These are phyloP conservation scores for Aspergillus quadricinctus DNA, from an alignment of 2,329 filamentous ascomycete genomes.

Conservation along the genomic window DNA sequence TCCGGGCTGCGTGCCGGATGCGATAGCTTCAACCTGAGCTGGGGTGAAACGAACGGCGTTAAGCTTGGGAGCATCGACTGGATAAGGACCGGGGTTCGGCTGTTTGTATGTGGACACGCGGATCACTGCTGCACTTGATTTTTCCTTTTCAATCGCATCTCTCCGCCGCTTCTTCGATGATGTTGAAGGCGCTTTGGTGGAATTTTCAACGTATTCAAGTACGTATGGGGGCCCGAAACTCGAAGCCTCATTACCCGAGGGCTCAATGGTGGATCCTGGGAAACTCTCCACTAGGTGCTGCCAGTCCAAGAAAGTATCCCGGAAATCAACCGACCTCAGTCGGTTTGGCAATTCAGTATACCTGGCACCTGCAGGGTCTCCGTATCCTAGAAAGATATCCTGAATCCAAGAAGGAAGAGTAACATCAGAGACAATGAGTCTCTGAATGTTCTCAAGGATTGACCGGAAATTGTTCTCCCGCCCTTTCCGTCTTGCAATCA, in stretches of 20 bases:
- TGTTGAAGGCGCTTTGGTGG: constrained; percentile 51
- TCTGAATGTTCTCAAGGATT: constrained; percentile 85
- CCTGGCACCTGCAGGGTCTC: constrained; percentile 80
- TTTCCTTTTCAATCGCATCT: constrained; percentile 64
- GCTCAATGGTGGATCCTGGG: constrained; percentile 81
- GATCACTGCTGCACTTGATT: constrained; percentile 62
- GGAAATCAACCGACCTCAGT: constrained; percentile 76
- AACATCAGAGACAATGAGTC: constrained; percentile 76
- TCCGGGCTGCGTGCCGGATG: constrained; percentile 89
- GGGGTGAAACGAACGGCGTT: constrained; percentile 88
- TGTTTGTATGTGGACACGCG: constrained; percentile 88
- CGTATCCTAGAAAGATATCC: constrained; percentile 96
- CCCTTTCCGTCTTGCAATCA: constrained; percentile 75
- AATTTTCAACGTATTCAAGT: constrained; percentile 61
- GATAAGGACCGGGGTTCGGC: constrained; percentile 84
- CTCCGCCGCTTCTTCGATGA: constrained; percentile 83
- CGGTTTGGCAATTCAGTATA: constrained; percentile 79
- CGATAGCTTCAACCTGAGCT: constrained; percentile 85
- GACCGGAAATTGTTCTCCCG: constrained; percentile 97
- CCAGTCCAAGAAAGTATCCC: constrained; percentile 95
- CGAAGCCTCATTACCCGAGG: constrained; percentile 63
- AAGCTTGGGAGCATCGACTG: constrained; percentile 72
- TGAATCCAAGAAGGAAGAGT: constrained; percentile 88
- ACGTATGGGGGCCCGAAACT: constrained; percentile 87
- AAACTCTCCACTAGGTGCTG: constrained; percentile 86